Conservation (phyloP, 345 rosid genomes). For the Lepidium sativum region DNA sequence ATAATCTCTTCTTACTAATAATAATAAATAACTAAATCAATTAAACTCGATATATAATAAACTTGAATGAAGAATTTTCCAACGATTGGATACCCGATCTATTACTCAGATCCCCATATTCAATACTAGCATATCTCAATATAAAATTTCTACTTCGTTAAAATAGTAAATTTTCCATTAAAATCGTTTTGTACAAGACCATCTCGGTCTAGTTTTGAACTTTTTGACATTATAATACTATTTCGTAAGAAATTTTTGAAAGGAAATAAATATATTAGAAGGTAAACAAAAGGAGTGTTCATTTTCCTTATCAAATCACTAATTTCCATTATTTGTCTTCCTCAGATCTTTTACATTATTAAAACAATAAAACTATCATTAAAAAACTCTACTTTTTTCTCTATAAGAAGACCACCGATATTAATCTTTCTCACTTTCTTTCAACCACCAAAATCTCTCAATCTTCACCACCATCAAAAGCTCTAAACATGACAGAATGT, state of each 20-base stretch:
- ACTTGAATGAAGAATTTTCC: too few species aligned
- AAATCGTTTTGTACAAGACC: not conserved
- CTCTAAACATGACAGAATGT: constrained; percentile 45
- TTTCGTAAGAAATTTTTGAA: not conserved
- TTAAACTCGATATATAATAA: too few species aligned
- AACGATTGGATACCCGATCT: too few species aligned
- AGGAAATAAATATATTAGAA: not conserved
- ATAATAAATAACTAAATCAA: too few species aligned
- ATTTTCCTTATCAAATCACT: not conserved
- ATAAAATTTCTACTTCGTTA: too few species aligned
- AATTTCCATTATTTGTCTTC: too few species aligned
- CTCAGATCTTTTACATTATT: not conserved
- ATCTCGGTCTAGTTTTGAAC: not conserved
- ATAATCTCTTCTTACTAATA: too few species aligned
- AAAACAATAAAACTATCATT: not conserved
- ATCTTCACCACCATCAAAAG: not conserved
- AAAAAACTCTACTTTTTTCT: not conserved
- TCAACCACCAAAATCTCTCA: not conserved
- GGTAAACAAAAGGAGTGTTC: not conserved
- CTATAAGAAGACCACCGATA: not conserved
- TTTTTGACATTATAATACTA: not conserved
- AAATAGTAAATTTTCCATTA: too few species aligned
- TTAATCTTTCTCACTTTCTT: not conserved
- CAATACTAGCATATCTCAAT: too few species aligned
- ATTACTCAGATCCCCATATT: too few species aligned